A percentile compares a stretch with the other conserved stretches of the same genome.
Evolutionary conservation across 257 asterid genomes (phyloP).

Genomic region (Petrea volubilis): DNA sequence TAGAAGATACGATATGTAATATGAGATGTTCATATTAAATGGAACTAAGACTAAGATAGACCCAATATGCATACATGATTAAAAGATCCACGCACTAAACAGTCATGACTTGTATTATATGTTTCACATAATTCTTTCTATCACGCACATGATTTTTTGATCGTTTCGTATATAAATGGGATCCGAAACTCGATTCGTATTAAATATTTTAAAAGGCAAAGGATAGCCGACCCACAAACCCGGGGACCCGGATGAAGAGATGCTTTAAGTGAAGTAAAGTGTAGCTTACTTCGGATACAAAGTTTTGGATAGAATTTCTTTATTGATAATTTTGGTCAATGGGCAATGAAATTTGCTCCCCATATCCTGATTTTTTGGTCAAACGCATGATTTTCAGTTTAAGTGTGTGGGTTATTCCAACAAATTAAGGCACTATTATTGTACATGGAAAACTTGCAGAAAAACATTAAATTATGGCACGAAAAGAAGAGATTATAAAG

Average conservation of each 20-base stretch:
- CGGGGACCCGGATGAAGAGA: constrained; percentile 20
- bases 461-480: background rate
- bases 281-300: background rate
- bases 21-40: too few relatives aligned
- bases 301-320: background rate
- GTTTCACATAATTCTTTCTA: too few relatives aligned
- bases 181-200: too few relatives aligned
- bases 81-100: too few relatives aligned
- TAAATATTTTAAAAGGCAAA: too few relatives aligned
- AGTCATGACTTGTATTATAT: too few relatives aligned
- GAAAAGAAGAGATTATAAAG: constrained; percentile 15
- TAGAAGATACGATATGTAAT: too few relatives aligned
- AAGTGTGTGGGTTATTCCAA: background rate
- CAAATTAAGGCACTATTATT: background rate
- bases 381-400: background rate
- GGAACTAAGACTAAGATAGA: too few relatives aligned
- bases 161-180: too few relatives aligned
- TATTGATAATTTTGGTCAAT: background rate
- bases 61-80: too few relatives aligned
- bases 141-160: too few relatives aligned
- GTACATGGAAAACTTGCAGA: background rate
- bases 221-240: background rate
- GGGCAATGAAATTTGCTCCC: background rate
- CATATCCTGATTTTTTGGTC: background rate
- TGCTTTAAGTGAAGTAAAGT: constrained; percentile 29